A percentile compares a stretch with the other conserved stretches of the same genome.
Evolutionary conservation across 108 stramenopile species (phyloP).

Genomic region (Pelagomonas calceolata): DNA sequence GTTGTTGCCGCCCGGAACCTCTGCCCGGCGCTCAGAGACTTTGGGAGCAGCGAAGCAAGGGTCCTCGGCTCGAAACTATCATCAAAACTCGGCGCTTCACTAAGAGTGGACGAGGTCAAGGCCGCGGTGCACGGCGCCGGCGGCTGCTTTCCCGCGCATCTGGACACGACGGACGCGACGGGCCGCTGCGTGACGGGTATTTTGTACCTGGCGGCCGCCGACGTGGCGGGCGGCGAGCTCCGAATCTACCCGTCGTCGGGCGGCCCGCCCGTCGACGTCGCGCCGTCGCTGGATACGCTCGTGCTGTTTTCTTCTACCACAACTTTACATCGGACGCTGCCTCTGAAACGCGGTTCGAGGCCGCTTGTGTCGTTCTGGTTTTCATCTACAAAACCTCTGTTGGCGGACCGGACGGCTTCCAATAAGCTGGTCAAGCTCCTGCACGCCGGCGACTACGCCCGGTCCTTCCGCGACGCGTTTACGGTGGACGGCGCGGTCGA

Average conservation of each 20-base stretch:
- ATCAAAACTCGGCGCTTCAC: not conserved
- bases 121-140: not conserved
- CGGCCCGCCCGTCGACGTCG: not conserved
- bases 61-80: not conserved
- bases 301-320: not conserved
- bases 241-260: not conserved
- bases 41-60: not conserved
- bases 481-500: not conserved
- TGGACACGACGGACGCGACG: not conserved
- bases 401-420: not conserved
- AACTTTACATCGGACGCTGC: not conserved
- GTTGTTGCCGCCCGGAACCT: not conserved
- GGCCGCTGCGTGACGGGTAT: not conserved
- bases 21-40: not conserved
- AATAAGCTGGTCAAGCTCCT: not conserved
- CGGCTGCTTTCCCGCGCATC: not conserved
- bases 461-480: not conserved
- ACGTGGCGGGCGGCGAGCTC: not conserved
- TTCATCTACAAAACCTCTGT: not conserved
- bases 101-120: not conserved
- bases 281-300: not conserved
- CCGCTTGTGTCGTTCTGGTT: not conserved
- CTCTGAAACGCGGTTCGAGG: not conserved
- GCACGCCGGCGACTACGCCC: not conserved
- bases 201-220: not conserved